phyloP scores from a whole-genome alignment of 371 early-diverging fungal species.

The Mucor mucedo region DNA sequence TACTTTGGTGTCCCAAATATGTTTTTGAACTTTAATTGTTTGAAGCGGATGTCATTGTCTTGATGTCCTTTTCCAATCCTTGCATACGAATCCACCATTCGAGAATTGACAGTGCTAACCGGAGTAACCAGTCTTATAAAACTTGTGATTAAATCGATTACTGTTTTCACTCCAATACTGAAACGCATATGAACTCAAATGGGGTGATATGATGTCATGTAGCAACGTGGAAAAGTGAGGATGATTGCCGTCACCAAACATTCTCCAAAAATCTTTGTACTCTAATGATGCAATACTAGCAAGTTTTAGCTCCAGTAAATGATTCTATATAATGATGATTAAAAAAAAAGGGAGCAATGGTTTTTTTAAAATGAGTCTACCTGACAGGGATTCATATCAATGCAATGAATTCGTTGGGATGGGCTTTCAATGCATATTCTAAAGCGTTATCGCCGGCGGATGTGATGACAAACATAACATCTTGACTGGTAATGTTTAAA shows the following conservation, averaged over 20 bases:
- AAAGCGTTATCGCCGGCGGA: conserved; percentile 88
- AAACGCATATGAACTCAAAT: conserved; percentile 75
- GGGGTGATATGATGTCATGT: conserved; percentile 72
- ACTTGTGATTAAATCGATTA: conserved; percentile 62
- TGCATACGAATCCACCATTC: conserved; percentile 67
- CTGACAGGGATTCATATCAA: conserved; percentile 91
- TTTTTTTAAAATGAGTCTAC: conserved; percentile 21
- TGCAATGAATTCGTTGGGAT: conserved; percentile 76
- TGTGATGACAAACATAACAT: conserved; percentile 82
- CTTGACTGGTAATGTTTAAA: conserved; percentile 67
- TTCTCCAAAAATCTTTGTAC: conserved; percentile 76
- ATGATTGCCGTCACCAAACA: conserved; percentile 82
- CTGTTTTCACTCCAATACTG: conserved; percentile 80
- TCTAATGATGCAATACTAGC: conserved; percentile 68
- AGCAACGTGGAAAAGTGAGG: conserved; percentile 65
- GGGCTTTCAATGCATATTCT: conserved; percentile 77
- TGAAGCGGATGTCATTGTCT: conserved; percentile 60
- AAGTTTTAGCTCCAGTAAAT: conserved; percentile 83
- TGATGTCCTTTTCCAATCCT: conserved; percentile 63
- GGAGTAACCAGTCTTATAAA: conserved; percentile 87
- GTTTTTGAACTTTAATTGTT: conserved; percentile 67
- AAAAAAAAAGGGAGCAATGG: not conserved
- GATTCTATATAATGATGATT: conserved; percentile 52
- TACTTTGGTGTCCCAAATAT: conserved; percentile 69
- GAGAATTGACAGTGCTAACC: conserved; percentile 78